phyloP scores from a whole-genome alignment of 306 rosid genomes.

The Trifolium fragiferum region DNA sequence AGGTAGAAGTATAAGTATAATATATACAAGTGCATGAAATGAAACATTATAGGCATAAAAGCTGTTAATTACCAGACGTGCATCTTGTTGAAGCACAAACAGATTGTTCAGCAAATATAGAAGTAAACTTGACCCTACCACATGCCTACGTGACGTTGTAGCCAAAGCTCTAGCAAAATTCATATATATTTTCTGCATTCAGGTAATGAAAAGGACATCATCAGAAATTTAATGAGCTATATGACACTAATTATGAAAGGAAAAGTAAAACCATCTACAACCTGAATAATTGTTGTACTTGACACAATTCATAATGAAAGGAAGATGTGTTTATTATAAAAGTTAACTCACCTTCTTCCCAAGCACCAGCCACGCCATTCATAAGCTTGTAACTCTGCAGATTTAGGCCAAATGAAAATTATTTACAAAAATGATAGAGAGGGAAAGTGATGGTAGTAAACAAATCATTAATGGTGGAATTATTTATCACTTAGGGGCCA shows the following conservation, averaged over 20 bases:
- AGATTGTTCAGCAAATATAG: slow-evolving; percentile 45
- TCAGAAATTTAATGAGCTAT: slow-evolving; percentile 17
- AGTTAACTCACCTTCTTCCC: slow-evolving; percentile 57
- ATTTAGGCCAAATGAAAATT: slow-evolving; percentile 32
- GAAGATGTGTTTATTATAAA: background rate
- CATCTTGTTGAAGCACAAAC: slow-evolving; percentile 52
- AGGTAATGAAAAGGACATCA: slow-evolving; percentile 13
- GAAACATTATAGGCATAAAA: slow-evolving; percentile 32
- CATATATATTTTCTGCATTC: slow-evolving; percentile 56
- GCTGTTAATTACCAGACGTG: slow-evolving; percentile 48
- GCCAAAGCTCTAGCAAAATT: slow-evolving; percentile 55
- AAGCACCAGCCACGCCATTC: slow-evolving; percentile 91
- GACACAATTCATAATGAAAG: background rate
- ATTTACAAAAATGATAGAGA: slow-evolving; percentile 1
- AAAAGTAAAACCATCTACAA: slow-evolving; percentile 17
- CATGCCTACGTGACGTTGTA: slow-evolving; percentile 49
- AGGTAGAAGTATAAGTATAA: slow-evolving; percentile 25
- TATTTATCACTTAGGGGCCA: background rate
- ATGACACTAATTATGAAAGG: slow-evolving; percentile 2
- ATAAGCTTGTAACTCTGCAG: slow-evolving; percentile 55
- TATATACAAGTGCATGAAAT: slow-evolving; percentile 15
- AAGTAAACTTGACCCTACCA: slow-evolving; percentile 43
- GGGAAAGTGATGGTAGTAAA: background rate
- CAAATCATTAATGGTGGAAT: slow-evolving; percentile 21
- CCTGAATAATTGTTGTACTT: slow-evolving; percentile 12